Percentiles rank a stretch among this genome's conserved stretches.
phyloP scores from a whole-genome alignment of 2,329 filamentous ascomycete genomes.

The Neonectria ditissima region DNA sequence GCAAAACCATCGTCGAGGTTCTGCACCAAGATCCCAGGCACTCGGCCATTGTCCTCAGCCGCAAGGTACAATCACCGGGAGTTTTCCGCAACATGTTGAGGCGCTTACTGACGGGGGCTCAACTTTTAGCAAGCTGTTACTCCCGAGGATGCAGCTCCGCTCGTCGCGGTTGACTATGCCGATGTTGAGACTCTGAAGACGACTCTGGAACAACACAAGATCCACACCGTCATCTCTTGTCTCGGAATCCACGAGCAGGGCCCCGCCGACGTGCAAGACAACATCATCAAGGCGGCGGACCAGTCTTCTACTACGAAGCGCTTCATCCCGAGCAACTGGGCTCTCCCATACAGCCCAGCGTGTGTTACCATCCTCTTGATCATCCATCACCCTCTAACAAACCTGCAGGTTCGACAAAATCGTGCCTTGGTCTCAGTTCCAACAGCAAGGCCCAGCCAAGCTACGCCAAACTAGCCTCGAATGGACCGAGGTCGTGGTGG shows the following conservation, averaged over 20 bases:
- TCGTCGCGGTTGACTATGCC: conserved; percentile 4
- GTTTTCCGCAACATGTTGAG: too few relatives aligned
- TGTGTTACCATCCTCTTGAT: neutral
- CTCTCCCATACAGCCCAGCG: conserved; percentile 14
- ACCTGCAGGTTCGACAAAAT: neutral
- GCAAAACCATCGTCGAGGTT: conserved; percentile 24
- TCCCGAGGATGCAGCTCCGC: neutral
- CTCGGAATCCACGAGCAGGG: conserved; percentile 16
- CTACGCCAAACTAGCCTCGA: conserved; percentile 44
- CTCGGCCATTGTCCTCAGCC: conserved; percentile 23
- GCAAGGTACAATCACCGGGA: too few relatives aligned
- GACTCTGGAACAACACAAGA: neutral
- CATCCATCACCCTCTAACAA: neutral
- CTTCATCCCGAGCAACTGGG: conserved; percentile 27
- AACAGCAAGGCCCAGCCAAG: neutral
- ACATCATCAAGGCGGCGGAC: conserved; percentile 17
- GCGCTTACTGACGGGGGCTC: neutral
- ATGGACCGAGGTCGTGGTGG: conserved; percentile 54
- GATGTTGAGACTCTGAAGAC: neutral
- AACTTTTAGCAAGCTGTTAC: neutral
- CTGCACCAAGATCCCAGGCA: conserved; percentile 21
- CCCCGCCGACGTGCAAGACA: conserved; percentile 9
- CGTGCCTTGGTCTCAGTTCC: conserved; percentile 14
- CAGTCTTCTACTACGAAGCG: conserved; percentile 17
- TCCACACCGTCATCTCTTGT: conserved; percentile 15